A percentile compares a stretch with the other conserved stretches of the same genome.
phyloP scores from a whole-genome alignment of 2,329 filamentous ascomycete species.

The Clonostachys rosea region DNA sequence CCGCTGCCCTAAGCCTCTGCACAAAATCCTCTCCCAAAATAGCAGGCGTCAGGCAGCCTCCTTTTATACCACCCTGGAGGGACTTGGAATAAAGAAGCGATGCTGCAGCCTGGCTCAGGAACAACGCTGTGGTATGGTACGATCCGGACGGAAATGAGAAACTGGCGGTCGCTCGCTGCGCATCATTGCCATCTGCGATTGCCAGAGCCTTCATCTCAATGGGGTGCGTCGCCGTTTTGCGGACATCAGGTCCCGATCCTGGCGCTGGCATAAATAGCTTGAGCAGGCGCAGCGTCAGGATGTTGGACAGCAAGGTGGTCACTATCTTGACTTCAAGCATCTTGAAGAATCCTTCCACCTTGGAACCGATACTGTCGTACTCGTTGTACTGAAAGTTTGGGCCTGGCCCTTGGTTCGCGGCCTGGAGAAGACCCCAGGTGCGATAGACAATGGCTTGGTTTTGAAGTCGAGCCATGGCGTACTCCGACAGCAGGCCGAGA shows the following conservation, averaged over 20 bases:
- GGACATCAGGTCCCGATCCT: neutral
- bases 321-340: neutral
- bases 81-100: neutral
- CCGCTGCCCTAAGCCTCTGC: neutral
- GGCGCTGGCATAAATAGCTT: neutral
- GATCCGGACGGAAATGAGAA: neutral
- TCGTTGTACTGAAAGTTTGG: slow-evolving; percentile 55
- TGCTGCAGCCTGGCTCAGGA: neutral
- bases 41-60: neutral
- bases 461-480: slow-evolving; percentile 41
- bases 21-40: neutral
- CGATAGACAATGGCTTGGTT: slow-evolving; percentile 53
- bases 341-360: neutral
- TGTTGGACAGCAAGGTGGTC: neutral
- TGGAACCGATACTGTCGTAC: slow-evolving; percentile 28
- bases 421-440: slow-evolving; percentile 55
- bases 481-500: slow-evolving; percentile 24
- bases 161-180: neutral
- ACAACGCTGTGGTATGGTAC: neutral
- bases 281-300: neutral
- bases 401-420: slow-evolving; percentile 47
- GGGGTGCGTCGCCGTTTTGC: neutral
- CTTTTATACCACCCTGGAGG: neutral
- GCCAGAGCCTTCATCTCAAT: neutral
- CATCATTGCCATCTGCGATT: neutral